phyloP scores from a whole-genome alignment of 2,329 filamentous ascomycete genomes.

The Diplodia scrobiculata region DNA sequence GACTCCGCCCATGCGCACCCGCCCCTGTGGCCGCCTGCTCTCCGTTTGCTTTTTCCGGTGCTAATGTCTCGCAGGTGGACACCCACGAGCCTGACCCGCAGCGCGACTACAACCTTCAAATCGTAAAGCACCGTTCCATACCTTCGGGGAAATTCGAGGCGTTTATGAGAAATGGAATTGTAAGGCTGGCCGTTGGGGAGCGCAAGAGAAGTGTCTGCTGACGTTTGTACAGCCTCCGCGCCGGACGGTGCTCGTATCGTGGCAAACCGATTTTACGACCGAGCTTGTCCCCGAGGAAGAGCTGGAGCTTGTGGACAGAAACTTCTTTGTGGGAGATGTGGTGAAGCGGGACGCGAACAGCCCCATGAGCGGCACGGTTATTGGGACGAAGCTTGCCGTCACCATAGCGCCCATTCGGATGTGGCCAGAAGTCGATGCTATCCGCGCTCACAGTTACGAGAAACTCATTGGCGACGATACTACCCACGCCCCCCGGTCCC shows the following conservation, averaged over 20 bases:
- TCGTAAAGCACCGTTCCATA: slow-evolving; percentile 42
- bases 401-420: slow-evolving; percentile 45
- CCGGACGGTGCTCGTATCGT: slow-evolving; percentile 55
- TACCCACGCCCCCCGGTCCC: slow-evolving; percentile 35
- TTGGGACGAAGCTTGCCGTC: slow-evolving; percentile 53
- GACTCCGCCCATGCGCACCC: neutral
- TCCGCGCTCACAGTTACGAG: slow-evolving; percentile 33
- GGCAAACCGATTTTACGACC: slow-evolving; percentile 49
- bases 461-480: slow-evolving; percentile 30
- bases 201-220: neutral
- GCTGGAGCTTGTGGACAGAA: slow-evolving; percentile 57
- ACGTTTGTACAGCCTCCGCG: slow-evolving; percentile 47
- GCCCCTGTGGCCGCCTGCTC: neutral
- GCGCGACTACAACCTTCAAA: slow-evolving; percentile 44
- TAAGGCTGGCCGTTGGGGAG: neutral
- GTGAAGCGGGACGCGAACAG: slow-evolving; percentile 55
- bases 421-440: slow-evolving; percentile 26
- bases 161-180: slow-evolving; percentile 49
- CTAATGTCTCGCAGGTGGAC: slow-evolving; percentile 44
- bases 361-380: slow-evolving; percentile 58
- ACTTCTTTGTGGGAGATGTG: slow-evolving; percentile 57
- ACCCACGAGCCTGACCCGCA: slow-evolving; percentile 51
- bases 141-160: slow-evolving; percentile 40
- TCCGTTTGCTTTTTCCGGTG: neutral
- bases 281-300: slow-evolving; percentile 48